These are phyloP conservation scores for Panicum virgatum DNA, from an alignment of 202 grass and related monocot genomes.

Conservation along the genomic window DNA sequence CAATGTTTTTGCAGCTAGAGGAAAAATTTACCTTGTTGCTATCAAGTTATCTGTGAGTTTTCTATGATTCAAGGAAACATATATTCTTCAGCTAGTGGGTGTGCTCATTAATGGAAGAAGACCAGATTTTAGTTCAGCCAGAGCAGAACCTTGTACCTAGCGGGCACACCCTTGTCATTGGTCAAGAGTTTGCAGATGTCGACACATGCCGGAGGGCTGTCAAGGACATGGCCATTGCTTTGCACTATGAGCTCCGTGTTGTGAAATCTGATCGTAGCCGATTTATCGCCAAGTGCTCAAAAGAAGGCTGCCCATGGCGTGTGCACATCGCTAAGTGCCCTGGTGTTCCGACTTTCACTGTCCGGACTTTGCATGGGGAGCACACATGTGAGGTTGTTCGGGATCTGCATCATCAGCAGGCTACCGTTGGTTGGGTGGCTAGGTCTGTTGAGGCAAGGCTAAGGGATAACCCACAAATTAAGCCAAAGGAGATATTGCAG, in stretches of 20 bases:
- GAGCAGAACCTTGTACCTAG: constrained; percentile 51
- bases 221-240: constrained; percentile 94
- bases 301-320: constrained; percentile 86
- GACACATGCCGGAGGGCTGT: constrained; percentile 69
- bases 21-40: not conserved
- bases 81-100: constrained; percentile 22
- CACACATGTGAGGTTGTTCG: constrained; percentile 89
- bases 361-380: constrained; percentile 78
- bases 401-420: constrained; percentile 94
- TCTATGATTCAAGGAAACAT: constrained; percentile 25
- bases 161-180: constrained; percentile 61
- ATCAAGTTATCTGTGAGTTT: not conserved
- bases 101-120: constrained; percentile 45
- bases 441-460: constrained; percentile 88
- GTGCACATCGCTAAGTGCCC: constrained; percentile 90
- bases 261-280: constrained; percentile 95
- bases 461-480: constrained; percentile 88
- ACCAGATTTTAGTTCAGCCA: constrained; percentile 46
- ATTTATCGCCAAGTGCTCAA: constrained; percentile 91
- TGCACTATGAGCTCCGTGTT: constrained; percentile 91
- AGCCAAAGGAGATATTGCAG: constrained; percentile 98
- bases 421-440: constrained; percentile 93
- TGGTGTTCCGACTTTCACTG: constrained; percentile 73
- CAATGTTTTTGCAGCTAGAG: constrained; percentile 2
- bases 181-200: constrained; percentile 91